Base-by-base conservation (phyloP, 768 basidiomycete genomes). In the Podaxis sp. region DNA sequence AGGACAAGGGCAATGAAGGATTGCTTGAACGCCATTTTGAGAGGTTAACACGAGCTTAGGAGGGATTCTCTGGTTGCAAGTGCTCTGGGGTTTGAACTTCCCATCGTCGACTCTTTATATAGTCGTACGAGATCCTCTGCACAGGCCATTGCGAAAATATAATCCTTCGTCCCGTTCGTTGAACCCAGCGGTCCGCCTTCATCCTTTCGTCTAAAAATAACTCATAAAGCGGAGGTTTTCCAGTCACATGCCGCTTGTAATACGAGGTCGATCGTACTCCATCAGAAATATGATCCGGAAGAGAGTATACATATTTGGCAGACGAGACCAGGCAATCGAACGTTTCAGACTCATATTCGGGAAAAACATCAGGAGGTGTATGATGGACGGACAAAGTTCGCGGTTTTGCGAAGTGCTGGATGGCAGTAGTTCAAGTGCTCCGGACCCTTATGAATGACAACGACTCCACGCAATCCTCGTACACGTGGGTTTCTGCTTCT, bases 1-100 rank as follows among this genome's bases (percentile, higher is more conserved):
- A 76, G 62, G 3, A 64, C 64, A 22, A 75, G 67, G 22, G 68
- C 68, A 38, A 70, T 54, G 53, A 74, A 52, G 53, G 62, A 66
- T 40, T 66, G 62, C 52, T 68, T 73, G 30, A 73, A 38, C 40
- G 65, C 58, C 74, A 75, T 75, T 55, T 38, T 33, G 54, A 30
- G 22, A 15, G 36, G 13, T 37, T 20, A 22, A 20, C 30, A 24
- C 10, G 15, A 38, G 53, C 52, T 58, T 30, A 54, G 60, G 37
- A 22, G 40, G 26, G 30, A 11, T 33, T 7, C 12, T 38, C 22
- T 15, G 54, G 37, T 22, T 56, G 49, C 11, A 28, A 13, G 26
- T 4, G 49, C 26, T 50, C 49, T 28, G 49, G 7, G 22, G 22
- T 28, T 28, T 6, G 2, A 44, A 20, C 22, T 54, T 46, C 44